Base-by-base conservation (phyloP, 306 rosid species). In the Malus sieversii region DNA sequence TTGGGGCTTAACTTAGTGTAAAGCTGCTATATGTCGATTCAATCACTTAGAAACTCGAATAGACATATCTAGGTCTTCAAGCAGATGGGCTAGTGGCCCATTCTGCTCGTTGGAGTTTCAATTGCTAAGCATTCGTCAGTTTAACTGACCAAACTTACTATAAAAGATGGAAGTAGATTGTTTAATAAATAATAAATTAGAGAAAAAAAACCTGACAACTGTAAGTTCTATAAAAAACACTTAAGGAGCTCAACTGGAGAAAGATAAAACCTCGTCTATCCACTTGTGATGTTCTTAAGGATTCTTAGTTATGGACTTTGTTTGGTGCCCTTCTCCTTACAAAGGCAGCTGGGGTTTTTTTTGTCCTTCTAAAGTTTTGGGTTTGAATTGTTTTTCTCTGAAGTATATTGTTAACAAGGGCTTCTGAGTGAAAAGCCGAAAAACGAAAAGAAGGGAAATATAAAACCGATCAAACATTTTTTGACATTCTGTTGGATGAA, bases 71-170 rank as follows among this genome's bases (percentile, higher is more conserved):
- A 72, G 52, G 52, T 35, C 22, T 14, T 35, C 53, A 57, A 55
- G 75, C 33, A 14, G 75, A 72, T 19, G 18, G 10, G 57, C 18
- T 55, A 25, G 20, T 52, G 76, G 66, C 9, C 22, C 66, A 51
- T 51, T 64, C 64, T 78, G 72, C 53, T 71, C 3, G 72, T 51
- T 71, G 68, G 69, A 69, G 70, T 59, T 59, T 59, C 59, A 27
- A 62, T 48, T 29, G 35, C 16, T 42, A 58, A 59, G 66, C 33
- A 30, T 8, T 38, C 0, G 25, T 40, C 63, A 5, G 38, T 48
- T 19, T 29, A 42, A 58, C 25, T 40, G 57, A 16, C 12, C 68
- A 59, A 40, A 40, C 32, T 18, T 32, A 32, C 23, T 4, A 64
- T 32, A 16, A 64, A 16, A 32, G 44, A 64, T 25, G 66, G 66